Evolutionary conservation across 768 basidiomycete species (phyloP), one percentile per base, ranked within the genome.

Genomic region (Suillus fuscotomentosus): DNA sequence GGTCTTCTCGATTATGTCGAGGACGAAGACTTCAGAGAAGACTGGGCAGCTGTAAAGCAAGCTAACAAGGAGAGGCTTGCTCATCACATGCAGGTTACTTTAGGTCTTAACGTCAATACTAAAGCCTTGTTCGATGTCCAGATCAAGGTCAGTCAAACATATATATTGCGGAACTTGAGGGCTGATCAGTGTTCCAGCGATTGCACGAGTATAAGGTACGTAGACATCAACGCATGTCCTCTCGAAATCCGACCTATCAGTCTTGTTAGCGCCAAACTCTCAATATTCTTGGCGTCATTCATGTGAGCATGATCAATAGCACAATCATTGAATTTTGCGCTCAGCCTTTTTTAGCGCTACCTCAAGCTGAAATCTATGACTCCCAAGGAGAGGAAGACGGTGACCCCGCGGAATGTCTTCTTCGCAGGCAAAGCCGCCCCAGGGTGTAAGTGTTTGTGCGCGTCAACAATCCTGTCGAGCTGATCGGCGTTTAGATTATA

Each of bases 361-460:
- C 79, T 95, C 59, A 78, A 77, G 11, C 76, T 97, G 76, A 98
- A 98, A 80, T 82, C 76, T 39, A 87, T 97, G 88, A 81, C 83
- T 2, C 84, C 91, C 0, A 88, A 77, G 36, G 88, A 97, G 74
- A 86, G 91, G 71, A 90, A 91, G 81, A 92, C 91, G 74, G 85
- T 90, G 68, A 88, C 85, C 69, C 91, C 88, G n/a, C 86, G 88
- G 60, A 95, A 94, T 22, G 90, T 94, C n/a, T 92, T 99, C 82
- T 99, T 99, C 68, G 97, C 94, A 39, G 97, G 97, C 67, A 98
- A 98, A 76, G 95, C 97, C 61, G 97, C 97, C 0, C 97, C 97
- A 45, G 96, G 88, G 64, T 94, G 90, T 91, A 73, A 72, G 88
- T 79, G 8, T 22, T 34, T 15, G 20, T 22, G 38, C 42, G 34